Evolutionary conservation across 2,329 filamentous ascomycete species (phyloP).

Genomic region (Aspergillus felis): DNA sequence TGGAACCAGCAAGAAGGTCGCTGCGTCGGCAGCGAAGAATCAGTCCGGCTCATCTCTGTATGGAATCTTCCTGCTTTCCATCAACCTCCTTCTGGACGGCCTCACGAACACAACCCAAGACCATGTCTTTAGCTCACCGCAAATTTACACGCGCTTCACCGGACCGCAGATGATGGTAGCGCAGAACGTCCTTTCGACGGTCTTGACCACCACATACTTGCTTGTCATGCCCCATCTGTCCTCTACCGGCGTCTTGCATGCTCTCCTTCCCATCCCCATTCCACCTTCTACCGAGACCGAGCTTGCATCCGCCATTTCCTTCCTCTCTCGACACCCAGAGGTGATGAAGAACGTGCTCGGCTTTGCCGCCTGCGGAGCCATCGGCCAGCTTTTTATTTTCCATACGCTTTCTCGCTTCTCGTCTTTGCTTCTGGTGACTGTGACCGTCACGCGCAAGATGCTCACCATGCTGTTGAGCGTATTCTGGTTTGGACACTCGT

Average conservation of each 20-base stretch:
- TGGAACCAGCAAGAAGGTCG: slow-evolving; percentile 57
- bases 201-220: slow-evolving; percentile 73
- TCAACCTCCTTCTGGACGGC: slow-evolving; percentile 94
- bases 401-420: slow-evolving; percentile 92
- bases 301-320: slow-evolving; percentile 71
- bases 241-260: slow-evolving; percentile 59
- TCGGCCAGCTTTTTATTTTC: slow-evolving; percentile 97
- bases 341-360: slow-evolving; percentile 85
- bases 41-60: slow-evolving; percentile 62
- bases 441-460: slow-evolving; percentile 98
- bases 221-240: slow-evolving; percentile 76
- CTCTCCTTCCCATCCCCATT: slow-evolving; percentile 62
- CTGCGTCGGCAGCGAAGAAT: slow-evolving; percentile 41
- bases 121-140: slow-evolving; percentile 70
- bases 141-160: slow-evolving; percentile 68
- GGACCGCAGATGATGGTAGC: slow-evolving; percentile 99
- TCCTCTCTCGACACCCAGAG: slow-evolving; percentile 72
- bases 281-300: slow-evolving; percentile 63
- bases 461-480: slow-evolving; percentile 97
- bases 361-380: slow-evolving; percentile 83
- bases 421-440: slow-evolving; percentile 85
- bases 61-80: slow-evolving; percentile 74
- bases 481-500: slow-evolving; percentile 84
- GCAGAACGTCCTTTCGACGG: slow-evolving; percentile 82
- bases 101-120: slow-evolving; percentile 96